Evolutionary conservation across 139 green algal species (phyloP), one percentile per base, ranked within the genome.

Genomic region (Volvox reticuliferus): DNA sequence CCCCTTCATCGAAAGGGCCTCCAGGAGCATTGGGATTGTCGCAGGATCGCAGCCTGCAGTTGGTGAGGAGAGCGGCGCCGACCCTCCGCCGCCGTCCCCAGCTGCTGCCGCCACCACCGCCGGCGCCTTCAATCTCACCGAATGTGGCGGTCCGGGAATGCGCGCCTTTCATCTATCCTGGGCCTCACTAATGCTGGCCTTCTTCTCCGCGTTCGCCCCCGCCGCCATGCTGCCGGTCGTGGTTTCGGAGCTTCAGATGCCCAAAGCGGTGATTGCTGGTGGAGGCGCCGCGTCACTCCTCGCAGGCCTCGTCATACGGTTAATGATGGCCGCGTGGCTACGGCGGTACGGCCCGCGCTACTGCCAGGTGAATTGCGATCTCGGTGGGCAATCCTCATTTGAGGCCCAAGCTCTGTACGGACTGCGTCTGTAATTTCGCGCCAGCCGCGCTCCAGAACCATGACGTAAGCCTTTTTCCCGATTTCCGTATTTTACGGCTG

Each of bases 201-300:
- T 98, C 90, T 44, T 94, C 19, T 96, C 95, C 50, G 93, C 92
- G n/a, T 97, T 98, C 78, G 93, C 95, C 21, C 91, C 94, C 1
- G 94, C 95, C 14, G 89, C 94, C 24, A 88, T 97, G 75, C 68
- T 96, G 77, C 95, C 95, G 33, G 75, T 95, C 26, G 93, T 95
- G 36, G 44, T 17, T 26, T 0, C 28, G 2, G 65, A 81, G 12
- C 65, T 91, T 67, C 19, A 76, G 82, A 80, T 68, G 28, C 44
- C n/a, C 87, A 71, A 83, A 30, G 20, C 65, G 12, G 78, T 73
- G 0, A 36, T 91, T 37, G 37, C 28, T 12, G 82, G 78, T 33
- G 91, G 90, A 22, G 91, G 91, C 77, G 96, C 96, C 32, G 93
- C 93, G 9, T 88, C 94, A 1, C 95, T 98, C 36, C 87, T 88